Percentiles rank a stretch among this genome's conserved stretches.
Evolutionary conservation across 805 yeast genomes (phyloP).

Genomic region (Yamadazyma laniorum): DNA sequence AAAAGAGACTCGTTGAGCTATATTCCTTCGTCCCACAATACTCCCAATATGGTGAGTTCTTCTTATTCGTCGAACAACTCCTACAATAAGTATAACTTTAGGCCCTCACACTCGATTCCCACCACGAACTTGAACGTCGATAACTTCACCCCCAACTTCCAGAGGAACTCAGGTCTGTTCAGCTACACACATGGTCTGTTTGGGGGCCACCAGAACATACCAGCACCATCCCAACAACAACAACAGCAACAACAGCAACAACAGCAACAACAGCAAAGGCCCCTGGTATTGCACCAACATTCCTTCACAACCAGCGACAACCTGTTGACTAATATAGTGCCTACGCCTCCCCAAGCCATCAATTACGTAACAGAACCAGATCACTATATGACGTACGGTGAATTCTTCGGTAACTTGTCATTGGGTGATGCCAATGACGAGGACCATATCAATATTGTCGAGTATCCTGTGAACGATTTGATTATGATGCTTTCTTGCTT

Average conservation of each 20-base stretch:
- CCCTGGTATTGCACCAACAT: conserved; percentile 8
- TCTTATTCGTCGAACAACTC: conserved; percentile 44
- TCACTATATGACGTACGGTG: conserved; percentile 43
- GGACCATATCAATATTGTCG: conserved; percentile 72
- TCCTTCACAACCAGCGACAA: conserved; percentile 10
- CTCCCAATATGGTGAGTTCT: conserved; percentile 42
- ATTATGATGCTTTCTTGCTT: conserved; percentile 82
- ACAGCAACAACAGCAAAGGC: conserved; percentile 7
- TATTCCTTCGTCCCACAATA: conserved; percentile 42
- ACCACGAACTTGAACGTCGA: conserved; percentile 56
- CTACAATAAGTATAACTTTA: conserved; percentile 21
- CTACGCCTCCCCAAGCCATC: conserved; percentile 5
- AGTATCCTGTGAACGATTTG: conserved; percentile 77
- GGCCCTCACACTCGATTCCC: conserved; percentile 42
- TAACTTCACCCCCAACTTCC: conserved; percentile 12
- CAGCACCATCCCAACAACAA: background rate
- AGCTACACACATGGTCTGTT: too few species aligned
- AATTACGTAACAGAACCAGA: conserved; percentile 29
- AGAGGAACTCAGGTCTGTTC: background rate
- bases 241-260: conserved; percentile 1
- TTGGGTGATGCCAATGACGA: conserved; percentile 22
- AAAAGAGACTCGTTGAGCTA: conserved; percentile 22
- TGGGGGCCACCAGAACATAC: too few species aligned
- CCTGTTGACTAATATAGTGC: conserved; percentile 6
- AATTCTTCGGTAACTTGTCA: conserved; percentile 33